Percentiles rank a stretch among this genome's conserved stretches.
phyloP scores from a whole-genome alignment of 208 protist genomes.

The Naegleria fowleri region DNA sequence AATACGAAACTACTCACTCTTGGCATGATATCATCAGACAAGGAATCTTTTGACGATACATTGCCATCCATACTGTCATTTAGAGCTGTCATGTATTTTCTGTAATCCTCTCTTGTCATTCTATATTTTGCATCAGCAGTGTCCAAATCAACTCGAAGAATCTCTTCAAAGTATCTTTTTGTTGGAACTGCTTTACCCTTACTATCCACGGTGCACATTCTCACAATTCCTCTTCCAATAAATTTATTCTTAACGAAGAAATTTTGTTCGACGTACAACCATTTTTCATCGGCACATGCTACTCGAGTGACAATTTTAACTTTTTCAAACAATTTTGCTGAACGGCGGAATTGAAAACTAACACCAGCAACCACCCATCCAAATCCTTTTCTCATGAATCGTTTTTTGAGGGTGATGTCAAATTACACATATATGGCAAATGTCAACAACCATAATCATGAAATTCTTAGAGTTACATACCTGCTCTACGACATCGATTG shows the following conservation, averaged over 20 bases:
- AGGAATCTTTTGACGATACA: background rate
- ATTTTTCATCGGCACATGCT: background rate
- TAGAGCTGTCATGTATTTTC: background rate
- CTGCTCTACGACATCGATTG: background rate
- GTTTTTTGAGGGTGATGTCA: too few relatives aligned
- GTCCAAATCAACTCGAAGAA: background rate
- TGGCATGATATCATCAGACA: background rate
- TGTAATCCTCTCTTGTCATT: background rate
- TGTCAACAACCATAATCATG: too few relatives aligned
- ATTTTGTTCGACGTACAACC: background rate
- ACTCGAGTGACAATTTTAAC: background rate
- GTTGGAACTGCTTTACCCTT: background rate
- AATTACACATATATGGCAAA: too few relatives aligned
- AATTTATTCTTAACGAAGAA: background rate
- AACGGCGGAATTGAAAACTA: background rate
- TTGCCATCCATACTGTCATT: background rate
- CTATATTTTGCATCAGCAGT: background rate
- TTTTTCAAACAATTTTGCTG: background rate
- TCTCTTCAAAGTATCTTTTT: background rate
- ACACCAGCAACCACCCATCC: background rate
- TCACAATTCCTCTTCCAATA: background rate
- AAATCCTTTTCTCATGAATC: background rate
- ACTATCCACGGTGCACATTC: background rate
- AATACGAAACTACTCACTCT: constrained; percentile 1
- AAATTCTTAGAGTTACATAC: too few relatives aligned